Percentiles rank a stretch among this genome's conserved stretches.
phyloP scores from a whole-genome alignment of 31 red algal genomes.

The Endocladia muricata region DNA sequence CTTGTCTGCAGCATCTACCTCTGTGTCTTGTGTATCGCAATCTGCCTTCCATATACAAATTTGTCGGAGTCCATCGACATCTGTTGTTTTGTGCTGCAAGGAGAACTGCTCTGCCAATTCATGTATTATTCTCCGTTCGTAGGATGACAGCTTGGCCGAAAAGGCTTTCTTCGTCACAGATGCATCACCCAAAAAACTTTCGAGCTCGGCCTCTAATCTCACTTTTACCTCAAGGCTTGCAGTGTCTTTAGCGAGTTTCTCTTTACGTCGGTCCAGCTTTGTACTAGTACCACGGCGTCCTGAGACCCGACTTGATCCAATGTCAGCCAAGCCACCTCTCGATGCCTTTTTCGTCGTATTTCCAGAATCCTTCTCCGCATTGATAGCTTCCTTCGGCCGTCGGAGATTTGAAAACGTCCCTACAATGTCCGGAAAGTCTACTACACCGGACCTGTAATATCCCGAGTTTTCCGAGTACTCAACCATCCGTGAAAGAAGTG shows the following conservation, averaged over 20 bases:
- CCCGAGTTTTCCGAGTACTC: slow-evolving; percentile 42
- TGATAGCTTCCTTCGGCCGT: slow-evolving; percentile 27
- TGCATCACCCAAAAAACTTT: not conserved
- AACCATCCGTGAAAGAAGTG: slow-evolving; percentile 14
- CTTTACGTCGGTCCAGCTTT: no score
- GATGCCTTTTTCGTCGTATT: no score
- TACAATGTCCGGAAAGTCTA: slow-evolving; percentile 38
- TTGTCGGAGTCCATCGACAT: not conserved
- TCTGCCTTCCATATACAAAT: slow-evolving; percentile 12
- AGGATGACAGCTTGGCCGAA: not conserved
- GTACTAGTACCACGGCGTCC: no score
- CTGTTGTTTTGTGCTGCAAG: not conserved
- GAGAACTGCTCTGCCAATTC: slow-evolving; percentile 22
- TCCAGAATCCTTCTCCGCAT: no score
- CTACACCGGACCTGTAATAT: slow-evolving; percentile 32
- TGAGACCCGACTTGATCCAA: no score
- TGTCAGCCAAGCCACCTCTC: no score
- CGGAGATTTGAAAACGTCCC: slow-evolving; percentile 19
- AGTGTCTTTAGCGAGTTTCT: not conserved
- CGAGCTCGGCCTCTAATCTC: not conserved
- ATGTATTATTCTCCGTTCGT: not conserved
- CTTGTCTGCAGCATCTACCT: not conserved
- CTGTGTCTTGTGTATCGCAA: not conserved
- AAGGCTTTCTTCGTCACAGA: slow-evolving; percentile 2
- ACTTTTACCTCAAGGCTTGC: not conserved